Conservation (phyloP, 129 eudicot genomes). For the Oenanthe sinensis region DNA sequence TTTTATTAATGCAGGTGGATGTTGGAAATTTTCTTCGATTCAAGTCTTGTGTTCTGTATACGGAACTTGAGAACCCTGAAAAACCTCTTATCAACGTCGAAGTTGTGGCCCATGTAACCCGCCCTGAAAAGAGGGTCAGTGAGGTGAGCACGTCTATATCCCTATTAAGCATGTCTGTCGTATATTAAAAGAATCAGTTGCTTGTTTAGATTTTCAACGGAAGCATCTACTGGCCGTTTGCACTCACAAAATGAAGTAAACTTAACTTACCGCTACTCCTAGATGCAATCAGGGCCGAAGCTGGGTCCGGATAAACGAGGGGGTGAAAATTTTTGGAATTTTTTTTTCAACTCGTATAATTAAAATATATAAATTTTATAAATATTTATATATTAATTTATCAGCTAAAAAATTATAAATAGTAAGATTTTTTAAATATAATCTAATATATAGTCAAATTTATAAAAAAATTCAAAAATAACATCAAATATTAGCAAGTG, state of each 20-base stretch:
- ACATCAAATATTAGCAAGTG: too few species aligned
- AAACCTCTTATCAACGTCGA: conserved; percentile 78
- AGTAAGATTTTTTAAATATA: too few species aligned
- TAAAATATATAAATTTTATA: too few species aligned
- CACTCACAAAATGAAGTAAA: neutral
- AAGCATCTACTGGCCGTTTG: neutral
- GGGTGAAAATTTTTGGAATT: too few species aligned
- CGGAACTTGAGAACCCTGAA: conserved; percentile 66
- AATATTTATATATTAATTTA: too few species aligned
- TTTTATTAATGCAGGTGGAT: conserved; percentile 64
- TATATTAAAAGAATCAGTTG: neutral
- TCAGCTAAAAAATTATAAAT: too few species aligned
- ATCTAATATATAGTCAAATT: too few species aligned
- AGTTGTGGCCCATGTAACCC: conserved; percentile 93
- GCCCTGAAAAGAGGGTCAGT: conserved; percentile 79
- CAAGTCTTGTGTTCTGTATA: conserved; percentile 81
- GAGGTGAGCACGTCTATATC: conserved; percentile 41
- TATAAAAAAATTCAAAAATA: too few species aligned
- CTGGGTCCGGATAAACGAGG: too few species aligned
- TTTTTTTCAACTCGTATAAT: too few species aligned
- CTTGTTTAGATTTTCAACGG: neutral
- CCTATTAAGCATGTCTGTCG: neutral
- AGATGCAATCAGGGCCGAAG: too few species aligned
- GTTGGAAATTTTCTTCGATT: conserved; percentile 91
- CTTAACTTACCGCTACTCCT: neutral